Evolutionary conservation across 352 stramenopile species (phyloP).

Genomic region (Phytophthora parvispora): DNA sequence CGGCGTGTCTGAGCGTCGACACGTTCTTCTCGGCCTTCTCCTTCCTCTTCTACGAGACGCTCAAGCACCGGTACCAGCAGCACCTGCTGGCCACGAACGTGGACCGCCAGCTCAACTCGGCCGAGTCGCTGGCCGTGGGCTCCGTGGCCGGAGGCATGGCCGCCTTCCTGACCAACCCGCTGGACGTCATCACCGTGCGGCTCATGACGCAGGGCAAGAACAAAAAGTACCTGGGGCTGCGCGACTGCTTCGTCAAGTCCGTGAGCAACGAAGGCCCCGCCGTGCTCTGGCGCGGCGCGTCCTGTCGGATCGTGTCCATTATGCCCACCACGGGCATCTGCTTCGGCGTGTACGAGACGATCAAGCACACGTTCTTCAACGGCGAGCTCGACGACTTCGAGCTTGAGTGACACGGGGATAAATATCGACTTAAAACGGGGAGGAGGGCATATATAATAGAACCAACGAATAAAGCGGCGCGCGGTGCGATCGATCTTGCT

Average conservation of each 20-base stretch:
- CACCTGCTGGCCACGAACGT: constrained; percentile 37
- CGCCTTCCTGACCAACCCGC: constrained; percentile 83
- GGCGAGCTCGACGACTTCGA: constrained; percentile 79
- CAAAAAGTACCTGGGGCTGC: constrained; percentile 69
- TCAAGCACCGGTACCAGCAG: constrained; percentile 63
- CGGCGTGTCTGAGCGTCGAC: constrained; percentile 83
- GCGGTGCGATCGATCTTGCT: no score
- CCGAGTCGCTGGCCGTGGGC: constrained; percentile 69
- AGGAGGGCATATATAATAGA: constrained; percentile 35
- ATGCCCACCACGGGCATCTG: constrained; percentile 87
- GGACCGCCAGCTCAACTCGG: constrained; percentile 55
- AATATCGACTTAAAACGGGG: constrained; percentile 8
- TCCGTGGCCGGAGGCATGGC: constrained; percentile 66
- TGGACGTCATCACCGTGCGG: constrained; percentile 84
- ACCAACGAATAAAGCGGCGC: constrained; percentile 25
- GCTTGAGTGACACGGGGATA: constrained; percentile 41
- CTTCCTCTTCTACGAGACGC: constrained; percentile 88
- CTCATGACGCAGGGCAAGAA: constrained; percentile 88
- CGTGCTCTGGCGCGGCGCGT: constrained; percentile 79
- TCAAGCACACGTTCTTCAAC: constrained; percentile 79
- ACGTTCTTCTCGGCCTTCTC: constrained; percentile 86
- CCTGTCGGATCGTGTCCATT: constrained; percentile 73
- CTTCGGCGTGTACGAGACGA: constrained; percentile 90
- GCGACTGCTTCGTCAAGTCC: constrained; percentile 68
- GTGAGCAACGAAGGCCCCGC: constrained; percentile 61